A percentile compares a stretch with the other conserved stretches of the same genome.
phyloP scores from a whole-genome alignment of 2,329 filamentous ascomycete species.

The Colletotrichum graminicola region DNA sequence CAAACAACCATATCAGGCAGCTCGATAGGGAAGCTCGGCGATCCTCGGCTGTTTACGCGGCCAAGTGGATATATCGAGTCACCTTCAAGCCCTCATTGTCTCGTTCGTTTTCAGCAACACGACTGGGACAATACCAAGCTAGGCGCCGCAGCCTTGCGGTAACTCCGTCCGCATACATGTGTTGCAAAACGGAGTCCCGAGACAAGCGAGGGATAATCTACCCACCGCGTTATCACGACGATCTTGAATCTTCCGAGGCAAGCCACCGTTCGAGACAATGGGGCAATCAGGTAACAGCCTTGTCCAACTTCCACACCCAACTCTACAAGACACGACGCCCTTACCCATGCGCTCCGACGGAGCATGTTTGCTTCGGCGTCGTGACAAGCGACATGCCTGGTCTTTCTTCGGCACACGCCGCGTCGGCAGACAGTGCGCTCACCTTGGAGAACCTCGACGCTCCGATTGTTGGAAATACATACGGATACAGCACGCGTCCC shows the following conservation, averaged over 20 bases:
- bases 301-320: constrained; percentile 7
- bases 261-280: neutral
- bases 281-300: constrained; percentile 9
- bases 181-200: neutral
- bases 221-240: constrained; percentile 17
- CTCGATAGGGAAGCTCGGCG: constrained; percentile 12
- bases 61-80: constrained; percentile 9
- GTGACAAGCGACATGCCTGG: neutral
- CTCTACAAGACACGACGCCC: constrained; percentile 5
- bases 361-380: neutral
- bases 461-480: neutral
- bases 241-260: constrained; percentile 7
- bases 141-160: constrained; percentile 30
- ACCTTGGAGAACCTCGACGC: neutral
- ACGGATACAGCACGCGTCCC: neutral
- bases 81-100: constrained; percentile 23
- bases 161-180: constrained; percentile 24
- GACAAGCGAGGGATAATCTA: neutral
- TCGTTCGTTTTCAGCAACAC: constrained; percentile 34
- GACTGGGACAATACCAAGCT: constrained; percentile 4
- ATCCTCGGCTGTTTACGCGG: constrained; percentile 31
- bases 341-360: neutral
- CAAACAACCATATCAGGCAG: constrained; percentile 12
- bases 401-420: neutral
- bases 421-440: neutral